Conservation (phyloP, 2,329 filamentous ascomycete genomes). For the Stemphylium beticola region DNA sequence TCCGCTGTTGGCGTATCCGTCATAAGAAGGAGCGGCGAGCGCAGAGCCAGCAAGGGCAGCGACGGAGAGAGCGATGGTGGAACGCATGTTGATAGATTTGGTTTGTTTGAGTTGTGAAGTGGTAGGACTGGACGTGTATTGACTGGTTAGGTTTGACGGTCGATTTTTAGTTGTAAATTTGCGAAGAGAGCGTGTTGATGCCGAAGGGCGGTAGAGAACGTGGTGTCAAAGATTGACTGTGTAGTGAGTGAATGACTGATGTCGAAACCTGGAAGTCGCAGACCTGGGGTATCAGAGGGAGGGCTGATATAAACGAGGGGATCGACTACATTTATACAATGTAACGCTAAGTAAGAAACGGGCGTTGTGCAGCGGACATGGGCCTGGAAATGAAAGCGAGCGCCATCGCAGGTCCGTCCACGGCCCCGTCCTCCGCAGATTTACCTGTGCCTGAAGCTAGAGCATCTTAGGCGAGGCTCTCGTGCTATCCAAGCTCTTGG, state of each 20-base stretch:
- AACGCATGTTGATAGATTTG: conserved; percentile 39
- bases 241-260: conserved; percentile 34
- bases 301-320: conserved; percentile 18
- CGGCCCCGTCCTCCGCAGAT: conserved; percentile 33
- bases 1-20: not conserved
- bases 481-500: conserved; percentile 22
- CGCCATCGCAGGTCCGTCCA: conserved; percentile 26
- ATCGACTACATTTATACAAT: conserved; percentile 36
- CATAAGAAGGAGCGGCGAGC: conserved; percentile 31
- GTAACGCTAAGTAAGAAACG: conserved; percentile 16
- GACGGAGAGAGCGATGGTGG: conserved; percentile 28
- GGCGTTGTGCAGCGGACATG: conserved; percentile 22
- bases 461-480: conserved; percentile 22
- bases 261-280: conserved; percentile 46
- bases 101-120: conserved; percentile 9
- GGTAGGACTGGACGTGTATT: conserved; percentile 16
- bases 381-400: conserved; percentile 34
- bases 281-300: conserved; percentile 32
- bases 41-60: conserved; percentile 42
- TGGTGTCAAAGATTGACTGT: conserved; percentile 41
- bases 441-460: conserved; percentile 31
- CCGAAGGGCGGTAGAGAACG: conserved; percentile 41
- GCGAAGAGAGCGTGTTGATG: conserved; percentile 31
- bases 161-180: conserved; percentile 18
- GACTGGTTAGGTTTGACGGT: conserved; percentile 28